Evolutionary conservation across 805 yeast genomes (phyloP).

Genomic region (Saccharomycopsis fibuligera): DNA sequence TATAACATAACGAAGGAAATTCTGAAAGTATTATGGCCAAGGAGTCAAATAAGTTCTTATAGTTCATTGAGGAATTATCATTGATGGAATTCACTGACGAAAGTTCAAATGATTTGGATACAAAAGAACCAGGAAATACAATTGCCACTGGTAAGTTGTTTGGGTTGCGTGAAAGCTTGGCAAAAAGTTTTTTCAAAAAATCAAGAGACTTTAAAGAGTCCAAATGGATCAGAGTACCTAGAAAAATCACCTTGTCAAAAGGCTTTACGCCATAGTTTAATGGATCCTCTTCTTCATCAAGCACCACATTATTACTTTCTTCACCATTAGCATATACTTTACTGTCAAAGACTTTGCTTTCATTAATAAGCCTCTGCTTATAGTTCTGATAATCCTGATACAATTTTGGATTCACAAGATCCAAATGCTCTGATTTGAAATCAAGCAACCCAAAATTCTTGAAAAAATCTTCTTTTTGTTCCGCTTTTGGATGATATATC

Average conservation of each 20-base stretch:
- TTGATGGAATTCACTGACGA: conserved; percentile 47
- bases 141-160: conserved; percentile 51
- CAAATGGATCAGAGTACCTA: conserved; percentile 71
- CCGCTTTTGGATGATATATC: conserved; percentile 86
- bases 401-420: conserved; percentile 5
- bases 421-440: conserved; percentile 31
- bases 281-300: background rate
- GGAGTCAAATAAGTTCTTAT: conserved; percentile 65
- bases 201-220: conserved; percentile 54
- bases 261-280: background rate
- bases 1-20: conserved; percentile 46
- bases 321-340: too few relatives aligned
- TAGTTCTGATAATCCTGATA: background rate
- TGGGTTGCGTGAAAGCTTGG: conserved; percentile 43
- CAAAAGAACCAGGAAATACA: conserved; percentile 79
- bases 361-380: conserved; percentile 1
- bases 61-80: conserved; percentile 44
- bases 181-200: conserved; percentile 60
- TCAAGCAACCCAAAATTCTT: conserved; percentile 78
- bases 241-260: conserved; percentile 51
- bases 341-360: background rate
- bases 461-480: conserved; percentile 55
- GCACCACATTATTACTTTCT: background rate
- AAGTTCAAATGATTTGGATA: conserved; percentile 56
- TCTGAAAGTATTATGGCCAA: conserved; percentile 59